Evolutionary conservation across 1,284 basidiomycete genomes (phyloP).

Genomic region (Leccinum huronense): DNA sequence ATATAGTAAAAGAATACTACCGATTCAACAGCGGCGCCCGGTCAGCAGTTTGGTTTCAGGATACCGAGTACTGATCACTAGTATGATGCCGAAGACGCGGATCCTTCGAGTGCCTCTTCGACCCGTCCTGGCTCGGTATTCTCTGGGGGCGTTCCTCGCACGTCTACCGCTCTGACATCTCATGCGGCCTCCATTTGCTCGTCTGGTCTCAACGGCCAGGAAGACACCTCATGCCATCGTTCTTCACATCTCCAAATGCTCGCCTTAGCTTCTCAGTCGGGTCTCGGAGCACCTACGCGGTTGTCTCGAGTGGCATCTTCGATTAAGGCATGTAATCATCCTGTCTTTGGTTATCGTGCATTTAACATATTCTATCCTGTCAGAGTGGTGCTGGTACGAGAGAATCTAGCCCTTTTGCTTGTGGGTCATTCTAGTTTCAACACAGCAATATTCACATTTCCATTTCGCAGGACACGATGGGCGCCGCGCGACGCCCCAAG

Average conservation of each 20-base stretch:
- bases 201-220: background rate
- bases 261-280: background rate
- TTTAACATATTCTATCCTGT: too few species aligned
- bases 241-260: background rate
- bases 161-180: background rate
- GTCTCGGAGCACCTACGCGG: background rate
- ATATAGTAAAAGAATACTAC: too few species aligned
- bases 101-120: background rate
- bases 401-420: background rate
- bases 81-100: background rate
- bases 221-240: background rate
- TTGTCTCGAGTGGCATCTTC: background rate
- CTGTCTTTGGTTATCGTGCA: too few species aligned
- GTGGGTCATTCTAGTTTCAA: background rate
- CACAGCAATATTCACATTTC: background rate
- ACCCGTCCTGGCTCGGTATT: background rate
- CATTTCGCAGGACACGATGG: background rate
- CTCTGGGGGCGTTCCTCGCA: background rate
- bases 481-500: background rate
- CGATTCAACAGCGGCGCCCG: background rate
- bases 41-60: background rate
- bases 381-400: background rate
- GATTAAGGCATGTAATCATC: background rate
- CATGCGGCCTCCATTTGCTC: background rate
- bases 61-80: background rate